Evolutionary conservation across 106 monocot species (phyloP), one percentile per base, ranked within the genome.

Genomic region (Phalaenopsis aphrodite): DNA sequence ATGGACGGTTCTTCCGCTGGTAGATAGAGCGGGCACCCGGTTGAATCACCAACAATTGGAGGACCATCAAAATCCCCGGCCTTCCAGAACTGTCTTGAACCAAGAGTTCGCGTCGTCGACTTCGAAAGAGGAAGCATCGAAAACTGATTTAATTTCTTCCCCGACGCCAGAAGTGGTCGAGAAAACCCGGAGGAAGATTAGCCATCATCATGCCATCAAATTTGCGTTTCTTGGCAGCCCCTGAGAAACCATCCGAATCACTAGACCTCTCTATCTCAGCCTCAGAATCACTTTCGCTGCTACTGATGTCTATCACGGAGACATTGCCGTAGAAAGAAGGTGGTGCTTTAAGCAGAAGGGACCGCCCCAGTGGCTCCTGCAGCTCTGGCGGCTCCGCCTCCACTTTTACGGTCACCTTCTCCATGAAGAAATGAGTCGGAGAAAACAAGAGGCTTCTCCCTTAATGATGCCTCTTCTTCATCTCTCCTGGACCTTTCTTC

Each of bases 401-500:
- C 15, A 14, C 4, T 16, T 69, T 15, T 9, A 39, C 69, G 0
- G 69, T 39, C 38, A 15, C 14, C 52, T 52, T 12, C 52, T 52
- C 52, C 52, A 52, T 52, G 3, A 52, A 3, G 14, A 52, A 52
- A 52, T 52, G 52, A 52, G 2, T 12, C 3, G 52, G 12, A 52
- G 52, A 52, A 12, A 14, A 30, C 30, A 30, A 30, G 0, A 30
- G 30, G 77, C 65, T 64, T 82, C 55, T 55, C 78, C 82, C 55
- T 82, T 23, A 82, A 48, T 18, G n/a, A 78, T 5, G 38, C 71
- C 71, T 78, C 82, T 18, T 78, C 77, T 71, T 56, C 77, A 37
- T 82, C 76, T 56, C 82, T 68, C 18, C 69, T 46, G 42, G 18
- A 71, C 72, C 82, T 82, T 82, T 82, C 82, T 55, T 77, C 82